These are phyloP conservation scores for Kodamaea ohmeri DNA, from an alignment of 1,139 yeast species.

Conservation along the genomic window DNA sequence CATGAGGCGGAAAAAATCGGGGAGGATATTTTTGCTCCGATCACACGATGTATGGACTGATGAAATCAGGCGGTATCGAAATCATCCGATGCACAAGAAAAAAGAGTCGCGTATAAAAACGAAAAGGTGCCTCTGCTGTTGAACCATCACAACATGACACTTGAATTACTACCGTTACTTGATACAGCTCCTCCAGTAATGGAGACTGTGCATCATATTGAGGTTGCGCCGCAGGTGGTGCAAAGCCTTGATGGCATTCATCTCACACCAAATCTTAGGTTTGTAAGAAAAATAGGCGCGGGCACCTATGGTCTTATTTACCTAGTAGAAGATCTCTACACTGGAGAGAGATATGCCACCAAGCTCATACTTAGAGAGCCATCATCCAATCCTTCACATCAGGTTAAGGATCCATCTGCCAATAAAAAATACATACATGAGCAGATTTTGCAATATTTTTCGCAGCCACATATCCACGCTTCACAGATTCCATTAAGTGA, in stretches of 20 bases:
- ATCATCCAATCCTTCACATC: constrained; percentile 18
- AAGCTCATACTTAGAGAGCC: constrained; percentile 63
- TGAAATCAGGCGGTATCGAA: constrained; percentile 5
- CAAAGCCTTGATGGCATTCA: constrained; percentile 23
- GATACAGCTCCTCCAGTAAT: neutral
- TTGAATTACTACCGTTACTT: constrained; percentile 8
- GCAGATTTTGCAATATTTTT: constrained; percentile 31
- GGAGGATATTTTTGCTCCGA: neutral
- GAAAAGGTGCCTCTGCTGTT: too few species aligned
- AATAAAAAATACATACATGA: constrained; percentile 35
- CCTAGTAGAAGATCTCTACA: constrained; percentile 55
- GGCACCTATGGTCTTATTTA: constrained; percentile 90
- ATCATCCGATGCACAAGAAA: constrained; percentile 5
- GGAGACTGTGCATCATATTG: constrained; percentile 1
- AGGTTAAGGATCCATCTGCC: constrained; percentile 23
- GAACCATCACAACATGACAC: constrained; percentile 7
- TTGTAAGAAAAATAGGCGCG: constrained; percentile 67
- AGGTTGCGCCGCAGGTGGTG: neutral
- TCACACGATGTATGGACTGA: constrained; percentile 7
- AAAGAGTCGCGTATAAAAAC: neutral
- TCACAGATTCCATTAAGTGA: constrained; percentile 42
- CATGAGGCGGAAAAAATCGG: constrained; percentile 1
- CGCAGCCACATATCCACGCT: constrained; percentile 17
- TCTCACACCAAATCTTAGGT: constrained; percentile 42
- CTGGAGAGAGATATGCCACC: constrained; percentile 61